Base-by-base conservation (phyloP, 139 green algal genomes). In the Tetraselmis chui region DNA sequence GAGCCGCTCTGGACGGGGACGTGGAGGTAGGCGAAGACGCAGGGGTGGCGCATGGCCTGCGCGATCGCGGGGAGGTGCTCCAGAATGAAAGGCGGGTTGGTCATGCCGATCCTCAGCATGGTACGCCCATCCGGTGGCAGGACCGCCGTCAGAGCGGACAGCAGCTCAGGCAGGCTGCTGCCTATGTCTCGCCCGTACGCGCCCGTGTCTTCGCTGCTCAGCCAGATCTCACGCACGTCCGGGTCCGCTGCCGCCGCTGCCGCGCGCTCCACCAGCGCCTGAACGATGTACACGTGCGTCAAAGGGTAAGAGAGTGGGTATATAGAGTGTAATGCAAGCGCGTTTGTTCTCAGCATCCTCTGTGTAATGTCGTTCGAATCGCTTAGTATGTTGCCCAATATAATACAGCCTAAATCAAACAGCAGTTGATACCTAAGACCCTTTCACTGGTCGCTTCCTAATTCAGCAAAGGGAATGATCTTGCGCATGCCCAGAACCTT, bases 81-180 rank as follows among this genome's bases (percentile, higher is more conserved):
- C 83, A 98, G 86, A 26, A 98, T 96, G 89, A 94, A 98, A 23
- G 95, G 95, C 45, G 95, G 95, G 88, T 98, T 98, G 76, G 93
- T 97, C 95, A 98, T 98, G 29, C 95, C 95, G 23, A 98, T 75
- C 0, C 95, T 86, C 76, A 98, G 89, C 92, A 97, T 95, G 58
- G 85, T 91, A 59, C 89, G 82, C 27, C 90, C 89, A 30, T 83
- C 79, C 0, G 59, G 28, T 0, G 95, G 94, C 76, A 98, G 87
- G 79, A 91, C 92, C 0, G 83, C 88, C 24, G 93, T 83, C 29
- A 97, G 76, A 0, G 58, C 59, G 11, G 78, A 22, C 25, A 98
- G 89, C 79, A 98, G 88, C 31, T 81, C 83, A 0, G 92, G 83
- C 59, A 98, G 87, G 76, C 84, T 87, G 75, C 85, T 94, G 81